Evolutionary conservation across 805 yeast genomes (phyloP).

Genomic region (Wickerhamomyces rabaulensis): DNA sequence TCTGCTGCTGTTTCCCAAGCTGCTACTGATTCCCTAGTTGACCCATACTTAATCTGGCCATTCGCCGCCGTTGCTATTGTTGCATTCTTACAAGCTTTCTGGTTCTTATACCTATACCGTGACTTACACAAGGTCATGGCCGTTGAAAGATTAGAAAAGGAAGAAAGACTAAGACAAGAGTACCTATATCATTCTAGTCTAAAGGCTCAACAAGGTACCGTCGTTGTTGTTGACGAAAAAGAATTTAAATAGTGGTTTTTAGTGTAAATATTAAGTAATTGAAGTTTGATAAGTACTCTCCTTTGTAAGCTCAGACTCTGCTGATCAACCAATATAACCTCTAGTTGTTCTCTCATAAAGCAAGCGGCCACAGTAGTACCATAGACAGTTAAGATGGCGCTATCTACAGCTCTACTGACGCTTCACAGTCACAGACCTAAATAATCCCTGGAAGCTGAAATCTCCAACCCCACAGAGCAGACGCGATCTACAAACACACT

Average conservation of each 20-base stretch:
- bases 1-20: slow-evolving; percentile 76
- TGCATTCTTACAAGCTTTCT: slow-evolving; percentile 50
- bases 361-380: too few relatives aligned
- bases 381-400: too few relatives aligned
- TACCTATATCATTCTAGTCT: neutral
- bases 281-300: too few relatives aligned
- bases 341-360: too few relatives aligned
- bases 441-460: too few relatives aligned
- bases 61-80: slow-evolving; percentile 58
- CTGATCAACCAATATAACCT: too few relatives aligned
- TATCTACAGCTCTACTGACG: too few relatives aligned
- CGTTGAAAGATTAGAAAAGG: slow-evolving; percentile 5
- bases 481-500: too few relatives aligned
- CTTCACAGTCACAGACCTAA: too few relatives aligned
- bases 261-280: too few relatives aligned
- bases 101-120: slow-evolving; percentile 36
- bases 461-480: too few relatives aligned
- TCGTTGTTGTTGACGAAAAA: neutral
- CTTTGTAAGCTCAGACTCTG: too few relatives aligned
- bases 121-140: slow-evolving; percentile 12
- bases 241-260: neutral
- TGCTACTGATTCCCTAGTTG: slow-evolving; percentile 56
- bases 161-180: slow-evolving; percentile 1
- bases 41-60: slow-evolving; percentile 67
- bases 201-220: neutral